Evolutionary conservation across 1,139 yeast genomes (phyloP), one percentile per base, ranked within the genome.

Genomic region (Magnusiomyces paraingens): DNA sequence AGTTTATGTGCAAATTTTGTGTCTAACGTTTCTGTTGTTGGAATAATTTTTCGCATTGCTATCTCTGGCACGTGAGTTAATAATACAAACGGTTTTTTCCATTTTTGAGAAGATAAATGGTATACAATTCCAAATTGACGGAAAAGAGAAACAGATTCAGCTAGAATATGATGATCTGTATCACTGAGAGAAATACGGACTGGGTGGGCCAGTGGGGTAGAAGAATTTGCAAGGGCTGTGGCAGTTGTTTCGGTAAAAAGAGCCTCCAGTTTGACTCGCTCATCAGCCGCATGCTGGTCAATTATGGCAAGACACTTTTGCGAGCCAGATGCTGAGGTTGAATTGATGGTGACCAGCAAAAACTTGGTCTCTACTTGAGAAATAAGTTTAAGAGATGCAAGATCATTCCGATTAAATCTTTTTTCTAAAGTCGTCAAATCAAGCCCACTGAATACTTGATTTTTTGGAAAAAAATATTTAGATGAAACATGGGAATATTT

Each of bases 221-320:
- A 26, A 3, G 55, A 44, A 3, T 17, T 18, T 14, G 35, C 44
- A 10, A 52, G 47, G 8, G 36, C 21, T 42, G 49, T 49, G 2
- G 49, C 54, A 49, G 22, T 42, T 3, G 52, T n/a, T 6, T 26
- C 44, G 17, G 36, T 36, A n/a, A 76, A 59, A 50, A 70, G 69
- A 1, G 58, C 52, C 61, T 87, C 95, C 1, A 84, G 74, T 46
- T 73, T 71, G 0, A 85, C 70, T 50, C 95, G 66, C 62, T 86
- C 95, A 65, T 85, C 93, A 48, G 83, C 80, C 0, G 95, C 94
- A 70, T 87, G 95, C 64, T 86, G 95, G 62, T 87, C 95, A 1
- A 84, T 62, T 0, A 79, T 68, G 12, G 77, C 64, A 2, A 84
- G 61, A 2, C 46, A 18, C 47, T 11, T 47, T 44, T 11, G 32